Conservation (phyloP, 768 basidiomycete species). For the Vishniacozyma victoriae region DNA sequence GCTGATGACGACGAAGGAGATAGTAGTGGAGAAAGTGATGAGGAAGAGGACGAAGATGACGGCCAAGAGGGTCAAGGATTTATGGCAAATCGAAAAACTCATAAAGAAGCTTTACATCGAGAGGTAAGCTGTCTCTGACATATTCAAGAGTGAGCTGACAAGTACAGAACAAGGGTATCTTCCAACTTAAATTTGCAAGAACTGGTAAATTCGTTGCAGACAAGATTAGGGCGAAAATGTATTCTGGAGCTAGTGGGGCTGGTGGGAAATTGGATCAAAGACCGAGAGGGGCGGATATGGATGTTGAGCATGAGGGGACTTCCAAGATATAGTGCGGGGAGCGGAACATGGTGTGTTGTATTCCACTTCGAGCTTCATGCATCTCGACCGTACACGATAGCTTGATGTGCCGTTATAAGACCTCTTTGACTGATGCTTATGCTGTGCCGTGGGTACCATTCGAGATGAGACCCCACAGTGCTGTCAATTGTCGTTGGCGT, state of each 20-base stretch:
- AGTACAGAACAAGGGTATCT: slow-evolving; percentile 59
- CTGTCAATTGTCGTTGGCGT: no score
- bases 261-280: slow-evolving; percentile 16
- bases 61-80: slow-evolving; percentile 10
- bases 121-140: slow-evolving; percentile 40
- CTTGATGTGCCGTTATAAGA: no score
- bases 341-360: no score
- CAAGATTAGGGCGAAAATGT: slow-evolving; percentile 49
- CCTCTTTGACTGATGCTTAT: no score
- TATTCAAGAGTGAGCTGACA: neutral
- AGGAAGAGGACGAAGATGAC: slow-evolving; percentile 7
- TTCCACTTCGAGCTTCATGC: no score
- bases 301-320: slow-evolving; percentile 42
- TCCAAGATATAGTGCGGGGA: slow-evolving; percentile 26
- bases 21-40: slow-evolving; percentile 11
- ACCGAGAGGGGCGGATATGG: slow-evolving; percentile 27
- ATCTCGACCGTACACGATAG: no score
- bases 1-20: slow-evolving; percentile 7
- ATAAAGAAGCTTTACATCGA: slow-evolving; percentile 38
- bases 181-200: slow-evolving; percentile 58
- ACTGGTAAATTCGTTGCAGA: slow-evolving; percentile 58
- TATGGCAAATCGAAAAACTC: slow-evolving; percentile 28
- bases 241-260: slow-evolving; percentile 14
- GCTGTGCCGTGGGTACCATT: no score
- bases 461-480: no score